Conservation (phyloP, 2,329 filamentous ascomycete genomes). For the Xylaria sp. region DNA sequence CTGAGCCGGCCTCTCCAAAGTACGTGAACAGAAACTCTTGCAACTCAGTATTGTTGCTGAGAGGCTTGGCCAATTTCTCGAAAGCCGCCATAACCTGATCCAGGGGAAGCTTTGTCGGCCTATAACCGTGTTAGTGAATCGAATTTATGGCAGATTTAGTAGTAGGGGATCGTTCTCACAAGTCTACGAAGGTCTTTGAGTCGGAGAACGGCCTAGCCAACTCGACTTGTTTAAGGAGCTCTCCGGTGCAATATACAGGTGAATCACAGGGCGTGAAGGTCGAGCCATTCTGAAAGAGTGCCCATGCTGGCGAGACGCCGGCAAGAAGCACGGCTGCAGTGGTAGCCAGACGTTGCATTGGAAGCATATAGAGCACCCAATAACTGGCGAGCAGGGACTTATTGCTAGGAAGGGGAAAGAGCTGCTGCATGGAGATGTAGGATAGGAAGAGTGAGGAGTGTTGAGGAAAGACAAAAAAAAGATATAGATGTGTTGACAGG, state of each 20-base stretch:
- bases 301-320: slow-evolving; percentile 48
- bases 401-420: slow-evolving; percentile 1
- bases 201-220: slow-evolving; percentile 72
- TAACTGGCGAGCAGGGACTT: slow-evolving; percentile 6
- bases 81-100: slow-evolving; percentile 72
- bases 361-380: slow-evolving; percentile 17
- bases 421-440: neutral
- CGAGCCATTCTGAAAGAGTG: slow-evolving; percentile 69
- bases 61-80: slow-evolving; percentile 66
- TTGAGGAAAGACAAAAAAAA: slow-evolving; percentile 4
- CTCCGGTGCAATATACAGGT: slow-evolving; percentile 74
- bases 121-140: slow-evolving; percentile 45
- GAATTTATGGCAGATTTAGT: neutral
- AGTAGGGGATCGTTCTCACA: slow-evolving; percentile 57
- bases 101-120: slow-evolving; percentile 69
- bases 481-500: slow-evolving; percentile 1
- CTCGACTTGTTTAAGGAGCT: slow-evolving; percentile 71
- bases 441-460: neutral
- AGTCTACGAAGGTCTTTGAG: slow-evolving; percentile 78
- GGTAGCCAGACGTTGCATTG: slow-evolving; percentile 27
- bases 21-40: slow-evolving; percentile 70
- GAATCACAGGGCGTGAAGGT: slow-evolving; percentile 74
- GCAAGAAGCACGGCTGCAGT: slow-evolving; percentile 38
- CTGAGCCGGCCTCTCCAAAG: slow-evolving; percentile 72
- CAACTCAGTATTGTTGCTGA: slow-evolving; percentile 72